Base-by-base conservation (phyloP, 345 rosid genomes). In the Rhodomyrtus tomentosa region DNA sequence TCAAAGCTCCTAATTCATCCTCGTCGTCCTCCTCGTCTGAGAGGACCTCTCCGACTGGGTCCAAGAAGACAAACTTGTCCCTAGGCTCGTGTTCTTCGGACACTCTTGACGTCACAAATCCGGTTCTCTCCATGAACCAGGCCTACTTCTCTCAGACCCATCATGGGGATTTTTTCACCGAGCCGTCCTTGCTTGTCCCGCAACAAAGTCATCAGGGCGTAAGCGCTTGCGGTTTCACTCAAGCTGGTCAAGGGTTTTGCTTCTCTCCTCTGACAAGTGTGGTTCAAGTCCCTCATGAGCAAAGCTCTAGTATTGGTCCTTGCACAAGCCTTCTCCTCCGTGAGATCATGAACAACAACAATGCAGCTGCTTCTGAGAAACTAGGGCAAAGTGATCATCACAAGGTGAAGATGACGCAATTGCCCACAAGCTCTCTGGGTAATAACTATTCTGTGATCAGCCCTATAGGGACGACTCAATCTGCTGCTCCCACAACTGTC, bases 1-100 rank as follows among this genome's bases (percentile, higher is more conserved):
- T 90, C 82, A 83, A 90, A 55, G 79, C 84, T 53, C 82, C 87
- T 14, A 27, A 84, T 45, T 85, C 87, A 21, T 84, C 91, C 22
- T 81, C 96, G 21, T 88, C 92, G 1, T 90, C 97, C 0, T 95
- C 99, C 20, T 93, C 98, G 6, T 91, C 93, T 4, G 90, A 94
- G 18, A 96, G 89, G 87, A 88, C 94, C 42, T 92, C 98, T 38
- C 93, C 93, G 4, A 83, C 76, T 18, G 52, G 52, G 51, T 83
- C 84, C 76, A 48, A 48, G 51, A 62, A 83, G 51, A 83, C 76
- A 59, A 86, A 79, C 48, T 80, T 83, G 74, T 86, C 92, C 76
- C 72, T 91, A 83, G 89, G 84, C 80, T 82, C 95, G 59, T 76
- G 91, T 81, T 90, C 82, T 82, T 25, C 84, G 59, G 51, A 84